phyloP scores from a whole-genome alignment of 225 moss, liverwort and hornwort species.

The Takakia lepidozioides region DNA sequence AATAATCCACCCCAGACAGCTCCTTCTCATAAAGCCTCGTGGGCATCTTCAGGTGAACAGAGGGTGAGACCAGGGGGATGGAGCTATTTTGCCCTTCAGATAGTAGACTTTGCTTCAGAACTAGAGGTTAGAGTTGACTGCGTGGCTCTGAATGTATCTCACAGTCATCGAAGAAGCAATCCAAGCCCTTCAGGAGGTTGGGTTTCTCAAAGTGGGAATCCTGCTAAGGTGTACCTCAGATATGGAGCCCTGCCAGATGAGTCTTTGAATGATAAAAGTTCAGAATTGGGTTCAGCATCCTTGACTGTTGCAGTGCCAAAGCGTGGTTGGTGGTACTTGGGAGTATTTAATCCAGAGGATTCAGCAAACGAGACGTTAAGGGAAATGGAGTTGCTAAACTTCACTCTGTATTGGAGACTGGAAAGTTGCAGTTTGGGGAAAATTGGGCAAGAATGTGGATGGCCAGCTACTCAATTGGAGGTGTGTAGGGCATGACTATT shows the following conservation, averaged over 20 bases:
- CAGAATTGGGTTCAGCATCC: slow-evolving; percentile 24
- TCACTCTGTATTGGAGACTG: slow-evolving; percentile 44
- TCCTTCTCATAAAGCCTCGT: not conserved
- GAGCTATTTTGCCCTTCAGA: slow-evolving; percentile 27
- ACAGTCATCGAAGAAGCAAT: not conserved
- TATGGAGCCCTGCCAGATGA: slow-evolving; percentile 52
- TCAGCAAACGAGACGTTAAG: no score
- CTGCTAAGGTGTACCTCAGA: slow-evolving; percentile 17
- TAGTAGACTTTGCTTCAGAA: slow-evolving; percentile 13
- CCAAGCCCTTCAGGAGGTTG: not conserved
- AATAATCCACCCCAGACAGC: not conserved
- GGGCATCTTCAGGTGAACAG: slow-evolving; percentile 22
- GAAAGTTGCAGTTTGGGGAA: slow-evolving; percentile 18
- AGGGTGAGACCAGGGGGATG: slow-evolving; percentile 16
- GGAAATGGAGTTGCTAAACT: no score
- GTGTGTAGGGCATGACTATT: slow-evolving; percentile 28
- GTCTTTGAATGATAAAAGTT: slow-evolving; percentile 16
- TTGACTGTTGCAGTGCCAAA: slow-evolving; percentile 37
- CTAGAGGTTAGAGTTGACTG: slow-evolving; percentile 20
- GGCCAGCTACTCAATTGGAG: slow-evolving; percentile 33
- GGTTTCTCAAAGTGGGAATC: not conserved
- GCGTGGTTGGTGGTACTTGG: slow-evolving; percentile 67
- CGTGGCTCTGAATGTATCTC: slow-evolving; percentile 2
- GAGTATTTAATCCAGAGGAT: slow-evolving; percentile 25
- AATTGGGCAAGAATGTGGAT: slow-evolving; percentile 22